A percentile compares a stretch with the other conserved stretches of the same genome.
Evolutionary conservation across 495 filamentous ascomycete species (phyloP).

Genomic region (Hypoxylon lienhwacheense): DNA sequence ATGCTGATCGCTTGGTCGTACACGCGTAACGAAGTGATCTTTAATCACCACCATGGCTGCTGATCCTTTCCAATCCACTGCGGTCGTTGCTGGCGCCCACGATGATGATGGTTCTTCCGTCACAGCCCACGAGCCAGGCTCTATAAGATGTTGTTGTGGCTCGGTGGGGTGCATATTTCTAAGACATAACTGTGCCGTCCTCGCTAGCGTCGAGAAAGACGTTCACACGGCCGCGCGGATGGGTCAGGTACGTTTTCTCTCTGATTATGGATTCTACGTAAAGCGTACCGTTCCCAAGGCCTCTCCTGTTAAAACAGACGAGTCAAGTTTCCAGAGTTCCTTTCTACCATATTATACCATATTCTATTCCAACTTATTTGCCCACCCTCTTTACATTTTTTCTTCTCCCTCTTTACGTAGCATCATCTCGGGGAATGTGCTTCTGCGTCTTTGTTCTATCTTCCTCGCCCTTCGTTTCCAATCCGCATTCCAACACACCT

Average conservation of each 20-base stretch:
- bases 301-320: neutral
- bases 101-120: conserved; percentile 19
- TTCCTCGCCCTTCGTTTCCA: conserved; percentile 3
- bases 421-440: conserved; percentile 13
- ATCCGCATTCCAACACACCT: conserved; percentile 9
- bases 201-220: conserved; percentile 82
- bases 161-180: conserved; percentile 76
- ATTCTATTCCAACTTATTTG: conserved; percentile 19
- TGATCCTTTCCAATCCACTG: conserved; percentile 19
- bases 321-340: conserved; percentile 4
- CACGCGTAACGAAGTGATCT: conserved; percentile 23
- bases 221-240: conserved; percentile 80
- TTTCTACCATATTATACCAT: conserved; percentile 13
- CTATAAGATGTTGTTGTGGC: conserved; percentile 77
- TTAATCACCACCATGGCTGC: conserved; percentile 34
- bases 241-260: conserved; percentile 70
- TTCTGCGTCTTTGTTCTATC: conserved; percentile 4
- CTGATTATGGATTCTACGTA: conserved; percentile 4
- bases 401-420: neutral
- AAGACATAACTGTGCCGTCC: conserved; percentile 72
- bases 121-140: conserved; percentile 23
- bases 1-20: conserved; percentile 33
- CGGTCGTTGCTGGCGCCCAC: conserved; percentile 20
- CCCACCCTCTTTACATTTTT: neutral
- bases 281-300: conserved; percentile 1